Percentiles rank a stretch among this genome's conserved stretches.
Conservation (phyloP, 345 rosid genomes). For the Lumnitzera littorea region DNA sequence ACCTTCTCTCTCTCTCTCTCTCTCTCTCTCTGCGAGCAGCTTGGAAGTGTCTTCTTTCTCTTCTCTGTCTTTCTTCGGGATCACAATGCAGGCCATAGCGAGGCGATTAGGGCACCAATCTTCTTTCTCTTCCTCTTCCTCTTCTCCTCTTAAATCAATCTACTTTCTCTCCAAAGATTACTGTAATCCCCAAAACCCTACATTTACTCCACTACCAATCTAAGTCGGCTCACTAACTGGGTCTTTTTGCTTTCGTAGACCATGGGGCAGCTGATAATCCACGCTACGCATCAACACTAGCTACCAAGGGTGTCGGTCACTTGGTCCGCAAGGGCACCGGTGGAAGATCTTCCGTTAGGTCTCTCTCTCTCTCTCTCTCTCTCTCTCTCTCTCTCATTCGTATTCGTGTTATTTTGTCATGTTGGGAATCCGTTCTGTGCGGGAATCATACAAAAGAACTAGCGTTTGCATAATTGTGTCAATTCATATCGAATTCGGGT, state of each 20-base stretch:
- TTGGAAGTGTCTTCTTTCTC: conserved; percentile 4
- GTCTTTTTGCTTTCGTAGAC: conserved; percentile 21
- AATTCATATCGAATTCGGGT: too few species aligned
- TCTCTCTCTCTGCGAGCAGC: not conserved
- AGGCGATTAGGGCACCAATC: conserved; percentile 57
- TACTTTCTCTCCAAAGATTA: conserved; percentile 39
- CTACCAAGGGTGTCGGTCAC: conserved; percentile 60
- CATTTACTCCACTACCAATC: not conserved
- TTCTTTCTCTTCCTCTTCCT: conserved; percentile 33
- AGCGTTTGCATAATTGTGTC: not conserved
- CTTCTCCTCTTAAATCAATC: conserved; percentile 39
- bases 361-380: conserved; percentile 2
- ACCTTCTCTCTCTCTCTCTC: not conserved
- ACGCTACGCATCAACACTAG: conserved; percentile 59
- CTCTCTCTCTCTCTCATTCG: not conserved
- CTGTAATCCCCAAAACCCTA: conserved; percentile 24
- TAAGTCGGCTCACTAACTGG: not conserved
- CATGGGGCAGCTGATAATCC: conserved; percentile 53
- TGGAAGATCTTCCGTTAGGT: conserved; percentile 97
- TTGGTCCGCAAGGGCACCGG: conserved; percentile 98
- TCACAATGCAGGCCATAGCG: conserved; percentile 62
- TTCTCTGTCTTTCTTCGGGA: conserved; percentile 6
- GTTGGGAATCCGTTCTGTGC: not conserved
- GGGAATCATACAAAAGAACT: not conserved
- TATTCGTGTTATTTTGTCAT: not conserved